Conservation (phyloP, 2,329 filamentous ascomycete genomes). For the Purpureocillium takamizusanense region DNA sequence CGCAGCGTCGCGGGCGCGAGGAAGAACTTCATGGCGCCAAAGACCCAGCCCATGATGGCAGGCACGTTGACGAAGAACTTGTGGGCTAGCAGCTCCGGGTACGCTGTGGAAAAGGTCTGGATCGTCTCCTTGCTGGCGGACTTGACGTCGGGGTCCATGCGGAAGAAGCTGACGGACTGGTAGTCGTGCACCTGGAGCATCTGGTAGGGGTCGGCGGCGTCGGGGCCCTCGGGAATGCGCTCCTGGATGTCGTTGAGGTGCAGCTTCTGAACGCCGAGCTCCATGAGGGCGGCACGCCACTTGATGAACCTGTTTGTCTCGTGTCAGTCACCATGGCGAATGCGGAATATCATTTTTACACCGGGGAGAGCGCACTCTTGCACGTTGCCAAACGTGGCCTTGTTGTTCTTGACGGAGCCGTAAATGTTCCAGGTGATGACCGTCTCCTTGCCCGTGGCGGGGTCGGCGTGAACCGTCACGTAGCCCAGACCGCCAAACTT, state of each 20-base stretch:
- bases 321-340: too few species aligned
- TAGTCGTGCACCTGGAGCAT: slow-evolving; percentile 94
- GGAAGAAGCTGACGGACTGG: slow-evolving; percentile 76
- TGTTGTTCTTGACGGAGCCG: slow-evolving; percentile 72
- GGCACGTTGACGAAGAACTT: slow-evolving; percentile 98
- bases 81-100: slow-evolving; percentile 74
- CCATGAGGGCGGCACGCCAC: slow-evolving; percentile 89
- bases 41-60: slow-evolving; percentile 82
- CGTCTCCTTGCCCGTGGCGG: slow-evolving; percentile 41
- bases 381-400: slow-evolving; percentile 75
- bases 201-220: slow-evolving; percentile 74
- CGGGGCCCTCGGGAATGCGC: slow-evolving; percentile 62
- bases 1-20: slow-evolving; percentile 64
- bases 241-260: slow-evolving; percentile 58
- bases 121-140: slow-evolving; percentile 73
- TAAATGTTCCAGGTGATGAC: slow-evolving; percentile 92
- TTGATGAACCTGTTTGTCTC: slow-evolving; percentile 82
- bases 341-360: too few species aligned
- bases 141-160: slow-evolving; percentile 69
- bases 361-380: slow-evolving; percentile 53
- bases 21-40: slow-evolving; percentile 66
- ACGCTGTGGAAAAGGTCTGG: slow-evolving; percentile 68
- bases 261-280: slow-evolving; percentile 69
- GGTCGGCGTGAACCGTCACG: slow-evolving; percentile 59
- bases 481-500: slow-evolving; percentile 78